phyloP scores from a whole-genome alignment of 2,329 filamentous ascomycete species.

The Gaeumannomyces sp. region DNA sequence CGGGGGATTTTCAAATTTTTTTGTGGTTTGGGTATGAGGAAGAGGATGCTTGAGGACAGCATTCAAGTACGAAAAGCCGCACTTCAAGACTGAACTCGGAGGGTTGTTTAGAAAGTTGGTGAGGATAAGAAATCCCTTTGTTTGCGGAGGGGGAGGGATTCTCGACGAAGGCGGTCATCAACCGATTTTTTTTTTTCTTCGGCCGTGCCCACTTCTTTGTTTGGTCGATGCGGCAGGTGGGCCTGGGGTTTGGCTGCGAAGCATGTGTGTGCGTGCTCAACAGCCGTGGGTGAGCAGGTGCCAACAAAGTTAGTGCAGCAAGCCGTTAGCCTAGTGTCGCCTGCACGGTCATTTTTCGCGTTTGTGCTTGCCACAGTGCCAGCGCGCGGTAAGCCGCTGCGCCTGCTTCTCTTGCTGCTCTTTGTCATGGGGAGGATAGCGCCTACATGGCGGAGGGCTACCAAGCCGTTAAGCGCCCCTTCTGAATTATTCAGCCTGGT shows the following conservation, averaged over 20 bases:
- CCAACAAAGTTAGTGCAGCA: not conserved
- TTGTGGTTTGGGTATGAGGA: slow-evolving; percentile 43
- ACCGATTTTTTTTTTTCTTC: not conserved
- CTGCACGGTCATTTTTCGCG: not conserved
- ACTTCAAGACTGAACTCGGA: slow-evolving; percentile 7
- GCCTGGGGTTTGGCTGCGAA: slow-evolving; percentile 1
- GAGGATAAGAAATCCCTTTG: slow-evolving; percentile 3
- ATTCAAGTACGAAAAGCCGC: slow-evolving; percentile 42
- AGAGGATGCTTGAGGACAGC: slow-evolving; percentile 52
- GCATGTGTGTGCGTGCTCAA: not conserved
- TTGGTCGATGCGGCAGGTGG: slow-evolving; percentile 1
- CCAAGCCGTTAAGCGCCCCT: too few relatives aligned
- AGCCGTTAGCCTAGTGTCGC: not conserved
- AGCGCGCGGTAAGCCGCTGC: too few relatives aligned
- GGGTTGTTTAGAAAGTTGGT: slow-evolving; percentile 1
- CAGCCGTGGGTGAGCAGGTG: not conserved
- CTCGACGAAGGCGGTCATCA: not conserved
- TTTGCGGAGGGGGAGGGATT: slow-evolving; percentile 2
- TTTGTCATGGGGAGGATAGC: too few relatives aligned
- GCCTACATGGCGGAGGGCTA: too few relatives aligned
- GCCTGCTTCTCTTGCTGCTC: not conserved
- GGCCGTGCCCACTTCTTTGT: not conserved
- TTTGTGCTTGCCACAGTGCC: not conserved
- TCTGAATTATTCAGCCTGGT: too few relatives aligned
- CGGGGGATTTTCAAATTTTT: slow-evolving; percentile 53